Base-by-base conservation (phyloP, 75 land plant species). In the Chamaecyparis obtusa region DNA sequence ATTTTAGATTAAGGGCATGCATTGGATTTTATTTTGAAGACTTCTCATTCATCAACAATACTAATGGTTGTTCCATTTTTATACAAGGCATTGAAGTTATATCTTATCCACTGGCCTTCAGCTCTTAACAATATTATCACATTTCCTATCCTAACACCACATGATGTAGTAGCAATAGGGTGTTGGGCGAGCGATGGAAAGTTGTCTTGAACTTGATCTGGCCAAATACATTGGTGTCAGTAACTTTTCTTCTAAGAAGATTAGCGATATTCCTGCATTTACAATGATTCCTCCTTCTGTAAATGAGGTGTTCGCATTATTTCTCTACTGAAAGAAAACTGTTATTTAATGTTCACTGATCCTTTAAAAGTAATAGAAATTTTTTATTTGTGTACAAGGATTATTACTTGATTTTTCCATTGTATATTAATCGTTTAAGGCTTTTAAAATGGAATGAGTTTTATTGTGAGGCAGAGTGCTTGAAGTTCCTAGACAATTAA, bases 71-170 rank as follows among this genome's bases (percentile, higher is more conserved):
- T 56, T 56, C 5, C 15, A 3, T 56, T 56, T 56, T 56, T 3
- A 56, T 30, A 11, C 90, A 91, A 88, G 30, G 35, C 36, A 9
- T 85, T 91, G 91, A 56, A 91, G 84, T 37, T 91, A 46, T 90
- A 86, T 54, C 74, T 91, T 69, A 84, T 91, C 9, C 92, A 91
- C 84, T 87, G 83, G 91, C 92, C 92, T 9, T 5, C 86, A 55
- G 76, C 44, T 77, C 32, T 88, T 43, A 88, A 88, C 35, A 85
- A 76, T 9, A 32, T 64, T 9, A 51, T 17, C 21, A 76, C 55
- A 2, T 71, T 41, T 36, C 64, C 36, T 30, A 56, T 9, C 46
- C 71, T n/a, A 35, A 86, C 7, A 44, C 41, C 37, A 24, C 69
- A 83, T 35, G 91, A 72, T n/a, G 37, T 89, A 27, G 32, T 79